Conservation (phyloP, 345 rosid genomes). For the Melaleuca alternifolia region DNA sequence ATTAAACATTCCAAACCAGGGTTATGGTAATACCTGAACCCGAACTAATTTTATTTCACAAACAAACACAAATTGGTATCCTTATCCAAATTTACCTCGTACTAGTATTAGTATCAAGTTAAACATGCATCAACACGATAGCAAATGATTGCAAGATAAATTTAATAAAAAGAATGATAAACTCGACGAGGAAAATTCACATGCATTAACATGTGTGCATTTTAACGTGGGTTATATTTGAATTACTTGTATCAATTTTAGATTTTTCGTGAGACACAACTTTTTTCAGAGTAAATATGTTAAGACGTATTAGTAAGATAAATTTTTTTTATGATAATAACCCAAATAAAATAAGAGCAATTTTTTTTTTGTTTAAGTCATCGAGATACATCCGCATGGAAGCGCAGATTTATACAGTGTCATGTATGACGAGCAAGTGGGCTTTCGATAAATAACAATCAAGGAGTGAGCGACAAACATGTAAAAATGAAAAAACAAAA, state of each 20-base stretch:
- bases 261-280: neutral
- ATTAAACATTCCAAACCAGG: neutral
- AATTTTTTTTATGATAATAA: too few relatives aligned
- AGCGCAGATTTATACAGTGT: too few relatives aligned
- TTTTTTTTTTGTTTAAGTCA: too few relatives aligned
- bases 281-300: neutral
- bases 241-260: neutral
- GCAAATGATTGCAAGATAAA: neutral
- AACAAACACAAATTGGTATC: neutral
- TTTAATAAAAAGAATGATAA: neutral
- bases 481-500: too few relatives aligned
- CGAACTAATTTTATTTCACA: neutral
- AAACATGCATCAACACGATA: neutral
- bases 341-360: too few relatives aligned
- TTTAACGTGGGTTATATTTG: fast-evolving
- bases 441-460: too few relatives aligned
- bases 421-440: too few relatives aligned
- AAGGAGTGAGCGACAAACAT: too few relatives aligned
- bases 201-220: neutral
- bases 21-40: fast-evolving
- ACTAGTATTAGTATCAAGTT: neutral
- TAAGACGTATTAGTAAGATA: too few relatives aligned
- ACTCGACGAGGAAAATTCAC: neutral
- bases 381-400: too few relatives aligned
- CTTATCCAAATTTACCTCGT: neutral